A percentile compares a stretch with the other conserved stretches of the same genome.
Evolutionary conservation across 352 stramenopile species (phyloP).

Genomic region (Blastocystis hominis): DNA sequence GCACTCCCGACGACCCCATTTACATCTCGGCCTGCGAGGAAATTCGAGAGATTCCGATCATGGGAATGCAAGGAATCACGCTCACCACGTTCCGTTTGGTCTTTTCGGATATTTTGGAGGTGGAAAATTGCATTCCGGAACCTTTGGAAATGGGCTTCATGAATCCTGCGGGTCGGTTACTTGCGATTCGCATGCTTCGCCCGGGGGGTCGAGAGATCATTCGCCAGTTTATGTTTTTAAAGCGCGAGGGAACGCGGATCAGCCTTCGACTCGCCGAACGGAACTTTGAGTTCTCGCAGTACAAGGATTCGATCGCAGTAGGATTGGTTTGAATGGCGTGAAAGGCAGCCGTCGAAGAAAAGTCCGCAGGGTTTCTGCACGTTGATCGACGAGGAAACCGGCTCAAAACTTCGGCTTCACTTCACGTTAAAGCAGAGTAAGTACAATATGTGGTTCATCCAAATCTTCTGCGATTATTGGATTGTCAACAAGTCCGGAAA

Average conservation of each 20-base stretch:
- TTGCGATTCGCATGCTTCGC: not conserved
- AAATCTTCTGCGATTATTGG: conserved; percentile 41
- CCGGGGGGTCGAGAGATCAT: not conserved
- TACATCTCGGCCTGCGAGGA: not conserved
- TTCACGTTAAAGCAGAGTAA: not conserved
- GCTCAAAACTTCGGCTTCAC: not conserved
- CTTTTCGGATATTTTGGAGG: not conserved
- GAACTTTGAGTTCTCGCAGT: not conserved
- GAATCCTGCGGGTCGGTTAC: not conserved
- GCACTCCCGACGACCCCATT: not conserved
- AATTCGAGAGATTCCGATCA: not conserved
- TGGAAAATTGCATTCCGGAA: conserved; percentile 23
- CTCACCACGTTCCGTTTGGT: not conserved
- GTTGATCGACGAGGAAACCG: not conserved
- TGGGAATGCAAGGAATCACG: not conserved
- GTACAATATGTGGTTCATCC: not conserved
- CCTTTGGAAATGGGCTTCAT: not conserved
- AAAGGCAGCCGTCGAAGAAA: not conserved
- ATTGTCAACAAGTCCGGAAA: conserved; percentile 24
- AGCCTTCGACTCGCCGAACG: not conserved
- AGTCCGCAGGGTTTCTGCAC: not conserved
- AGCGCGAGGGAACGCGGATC: not conserved
- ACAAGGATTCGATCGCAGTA: not conserved
- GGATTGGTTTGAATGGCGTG: not conserved
- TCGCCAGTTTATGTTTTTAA: not conserved